Evolutionary conservation across 2,329 filamentous ascomycete species (phyloP).

Genomic region (Hawksworthiomyces lignivorus): DNA sequence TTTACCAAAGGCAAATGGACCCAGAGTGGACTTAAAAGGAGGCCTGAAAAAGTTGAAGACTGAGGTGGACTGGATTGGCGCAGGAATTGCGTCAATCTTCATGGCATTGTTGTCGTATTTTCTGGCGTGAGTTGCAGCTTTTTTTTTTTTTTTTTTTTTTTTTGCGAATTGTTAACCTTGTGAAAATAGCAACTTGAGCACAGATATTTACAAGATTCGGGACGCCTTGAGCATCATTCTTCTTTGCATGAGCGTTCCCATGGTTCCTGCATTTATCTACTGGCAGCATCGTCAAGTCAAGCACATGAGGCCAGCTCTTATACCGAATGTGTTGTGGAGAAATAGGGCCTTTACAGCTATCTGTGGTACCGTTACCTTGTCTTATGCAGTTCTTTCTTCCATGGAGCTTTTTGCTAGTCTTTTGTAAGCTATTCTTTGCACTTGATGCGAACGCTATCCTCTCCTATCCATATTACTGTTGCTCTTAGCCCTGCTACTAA

Average conservation of each 20-base stretch:
- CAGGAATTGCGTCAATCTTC: conserved; percentile 35
- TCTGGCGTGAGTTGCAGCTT: conserved; percentile 31
- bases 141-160: too few relatives aligned
- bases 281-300: conserved; percentile 46
- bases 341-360: conserved; percentile 47
- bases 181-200: too few relatives aligned
- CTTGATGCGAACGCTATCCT: too few relatives aligned
- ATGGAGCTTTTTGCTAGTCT: conserved; percentile 42
- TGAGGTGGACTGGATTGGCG: conserved; percentile 49
- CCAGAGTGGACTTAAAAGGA: conserved; percentile 13
- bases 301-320: conserved; percentile 42
- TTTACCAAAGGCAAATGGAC: conserved; percentile 21
- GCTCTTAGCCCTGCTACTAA: too few relatives aligned
- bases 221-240: conserved; percentile 36
- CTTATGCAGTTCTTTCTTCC: conserved; percentile 36
- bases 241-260: conserved; percentile 32
- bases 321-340: conserved; percentile 56
- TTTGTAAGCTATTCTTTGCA: conserved; percentile 35
- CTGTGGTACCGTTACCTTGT: conserved; percentile 41
- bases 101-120: conserved; percentile 44
- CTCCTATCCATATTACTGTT: too few relatives aligned
- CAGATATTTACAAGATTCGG: conserved; percentile 4
- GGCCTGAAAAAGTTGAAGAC: conserved; percentile 19
- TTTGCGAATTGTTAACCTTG: too few relatives aligned
- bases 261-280: conserved; percentile 40